Conservation (phyloP, 1,139 yeast genomes). For the Casaregolazyma lundiana region DNA sequence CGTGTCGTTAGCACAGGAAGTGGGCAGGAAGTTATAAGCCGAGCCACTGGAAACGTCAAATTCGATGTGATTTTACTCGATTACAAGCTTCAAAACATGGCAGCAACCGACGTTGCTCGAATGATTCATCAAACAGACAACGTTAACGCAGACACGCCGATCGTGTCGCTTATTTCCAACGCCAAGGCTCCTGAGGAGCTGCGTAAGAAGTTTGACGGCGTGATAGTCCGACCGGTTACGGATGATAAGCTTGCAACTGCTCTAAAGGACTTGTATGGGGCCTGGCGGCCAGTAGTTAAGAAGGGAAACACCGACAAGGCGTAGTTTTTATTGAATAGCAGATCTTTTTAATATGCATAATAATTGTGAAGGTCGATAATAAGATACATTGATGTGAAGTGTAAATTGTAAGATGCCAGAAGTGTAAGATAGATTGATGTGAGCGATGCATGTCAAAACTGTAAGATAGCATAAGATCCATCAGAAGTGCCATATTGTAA, state of each 20-base stretch:
- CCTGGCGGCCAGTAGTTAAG: slow-evolving; percentile 6
- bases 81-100: slow-evolving; percentile 58
- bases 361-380: too few relatives aligned
- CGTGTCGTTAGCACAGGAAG: slow-evolving; percentile 72
- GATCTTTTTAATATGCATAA: not conserved
- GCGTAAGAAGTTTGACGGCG: slow-evolving; percentile 55
- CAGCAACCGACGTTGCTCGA: slow-evolving; percentile 71
- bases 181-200: slow-evolving; percentile 45
- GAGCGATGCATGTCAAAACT: too few relatives aligned
- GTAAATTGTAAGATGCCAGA: too few relatives aligned
- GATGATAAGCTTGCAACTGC: slow-evolving; percentile 38
- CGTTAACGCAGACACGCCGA: slow-evolving; percentile 69
- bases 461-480: too few relatives aligned
- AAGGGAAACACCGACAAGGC: not conserved
- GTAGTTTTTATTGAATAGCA: not conserved
- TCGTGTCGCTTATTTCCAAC: slow-evolving; percentile 71
- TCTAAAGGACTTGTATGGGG: slow-evolving; percentile 23
- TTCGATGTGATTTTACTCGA: slow-evolving; percentile 84
- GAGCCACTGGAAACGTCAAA: slow-evolving; percentile 78
- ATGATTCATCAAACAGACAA: slow-evolving; percentile 74
- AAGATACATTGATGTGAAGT: not conserved
- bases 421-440: too few relatives aligned
- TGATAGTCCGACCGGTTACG: slow-evolving; percentile 72
- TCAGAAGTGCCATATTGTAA: too few relatives aligned
- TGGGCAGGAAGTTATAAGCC: slow-evolving; percentile 77